A percentile compares a stretch with the other conserved stretches of the same genome.
Evolutionary conservation across 2,329 filamentous ascomycete species (phyloP).

Genomic region (Clarireedia sp.): DNA sequence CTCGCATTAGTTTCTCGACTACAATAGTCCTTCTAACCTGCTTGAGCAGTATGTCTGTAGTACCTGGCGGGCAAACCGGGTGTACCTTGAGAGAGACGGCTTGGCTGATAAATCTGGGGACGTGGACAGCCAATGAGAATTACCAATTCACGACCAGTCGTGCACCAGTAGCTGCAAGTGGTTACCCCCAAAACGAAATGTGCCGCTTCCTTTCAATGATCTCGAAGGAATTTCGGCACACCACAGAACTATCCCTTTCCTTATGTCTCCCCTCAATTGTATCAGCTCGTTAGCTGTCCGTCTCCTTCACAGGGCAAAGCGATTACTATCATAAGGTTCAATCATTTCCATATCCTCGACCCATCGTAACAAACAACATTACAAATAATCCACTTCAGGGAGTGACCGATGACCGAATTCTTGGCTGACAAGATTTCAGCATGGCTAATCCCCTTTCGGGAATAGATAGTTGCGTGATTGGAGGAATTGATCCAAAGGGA

Average conservation of each 20-base stretch:
- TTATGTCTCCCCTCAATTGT: too few relatives aligned
- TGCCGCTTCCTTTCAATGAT: neutral
- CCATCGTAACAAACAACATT: neutral
- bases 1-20: too few relatives aligned
- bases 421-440: neutral
- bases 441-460: neutral
- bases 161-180: neutral
- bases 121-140: neutral
- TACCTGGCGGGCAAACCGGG: too few relatives aligned
- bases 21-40: too few relatives aligned
- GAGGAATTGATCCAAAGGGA: slow-evolving; percentile 2
- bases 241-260: neutral
- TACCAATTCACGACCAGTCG: too few relatives aligned
- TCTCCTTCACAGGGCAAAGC: neutral
- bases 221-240: neutral
- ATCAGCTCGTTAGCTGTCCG: neutral
- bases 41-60: too few relatives aligned
- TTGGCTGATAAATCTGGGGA: too few relatives aligned
- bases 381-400: neutral
- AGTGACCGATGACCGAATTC: neutral
- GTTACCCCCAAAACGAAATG: neutral
- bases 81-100: too few relatives aligned
- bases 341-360: neutral
- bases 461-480: neutral
- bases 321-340: neutral